These are phyloP conservation scores for Carpinus viminea DNA, from an alignment of 306 rosid genomes.

Conservation along the genomic window DNA sequence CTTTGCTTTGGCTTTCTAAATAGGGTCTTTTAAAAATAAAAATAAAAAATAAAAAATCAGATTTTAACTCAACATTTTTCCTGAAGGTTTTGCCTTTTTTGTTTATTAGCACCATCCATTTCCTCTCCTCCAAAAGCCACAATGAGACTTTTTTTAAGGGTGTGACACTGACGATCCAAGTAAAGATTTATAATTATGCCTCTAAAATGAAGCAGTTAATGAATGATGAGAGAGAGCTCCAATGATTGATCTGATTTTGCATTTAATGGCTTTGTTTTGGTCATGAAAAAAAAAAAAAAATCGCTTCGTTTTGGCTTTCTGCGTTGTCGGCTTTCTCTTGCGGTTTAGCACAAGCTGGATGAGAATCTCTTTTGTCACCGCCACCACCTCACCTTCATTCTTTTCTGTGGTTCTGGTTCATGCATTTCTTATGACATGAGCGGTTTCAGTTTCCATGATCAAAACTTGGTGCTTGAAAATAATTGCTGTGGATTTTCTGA, in stretches of 20 bases:
- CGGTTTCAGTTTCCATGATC: neutral
- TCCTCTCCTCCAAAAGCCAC: neutral
- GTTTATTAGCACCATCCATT: neutral
- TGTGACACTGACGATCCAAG: neutral
- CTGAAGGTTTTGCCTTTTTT: no score
- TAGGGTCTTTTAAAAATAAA: no score
- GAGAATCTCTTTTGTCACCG: neutral
- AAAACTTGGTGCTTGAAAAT: neutral
- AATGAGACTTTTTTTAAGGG: neutral
- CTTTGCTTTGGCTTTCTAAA: no score
- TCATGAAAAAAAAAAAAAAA: no score
- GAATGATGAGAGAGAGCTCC: constrained; percentile 15
- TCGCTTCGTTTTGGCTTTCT: neutral
- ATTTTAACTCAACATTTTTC: no score
- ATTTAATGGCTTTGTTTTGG: neutral
- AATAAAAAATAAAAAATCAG: no score
- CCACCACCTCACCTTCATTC: neutral
- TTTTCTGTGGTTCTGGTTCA: neutral
- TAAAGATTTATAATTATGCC: neutral
- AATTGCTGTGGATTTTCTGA: neutral
- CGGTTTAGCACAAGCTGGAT: neutral
- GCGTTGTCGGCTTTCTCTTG: constrained; percentile 23
- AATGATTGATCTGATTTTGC: constrained; percentile 15
- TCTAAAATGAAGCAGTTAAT: neutral
- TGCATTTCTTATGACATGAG: neutral